Evolutionary conservation across 2,329 filamentous ascomycete genomes (phyloP).

Genomic region (Venturia nashicola): DNA sequence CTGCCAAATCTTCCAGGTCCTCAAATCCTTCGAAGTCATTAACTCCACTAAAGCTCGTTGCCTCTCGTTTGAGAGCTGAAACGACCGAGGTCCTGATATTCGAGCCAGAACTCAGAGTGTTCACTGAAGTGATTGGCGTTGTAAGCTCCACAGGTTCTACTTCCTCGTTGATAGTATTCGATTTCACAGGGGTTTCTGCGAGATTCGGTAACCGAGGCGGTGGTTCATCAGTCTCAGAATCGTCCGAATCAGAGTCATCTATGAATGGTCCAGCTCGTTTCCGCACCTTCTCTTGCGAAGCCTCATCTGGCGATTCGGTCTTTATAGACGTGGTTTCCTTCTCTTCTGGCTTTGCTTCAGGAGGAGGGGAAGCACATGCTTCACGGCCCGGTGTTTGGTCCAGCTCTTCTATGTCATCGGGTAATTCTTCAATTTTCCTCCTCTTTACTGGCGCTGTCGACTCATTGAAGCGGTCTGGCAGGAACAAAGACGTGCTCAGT

Average conservation of each 20-base stretch:
- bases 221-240: slow-evolving; percentile 18
- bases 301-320: slow-evolving; percentile 7
- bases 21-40: slow-evolving; percentile 41
- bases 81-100: background rate
- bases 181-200: background rate
- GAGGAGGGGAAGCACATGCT: slow-evolving; percentile 20
- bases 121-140: background rate
- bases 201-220: background rate
- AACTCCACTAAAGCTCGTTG: slow-evolving; percentile 35
- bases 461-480: slow-evolving; percentile 33
- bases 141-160: background rate
- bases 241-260: slow-evolving; percentile 55
- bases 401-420: slow-evolving; percentile 29
- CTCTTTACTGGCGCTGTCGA: slow-evolving; percentile 28
- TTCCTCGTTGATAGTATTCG: background rate
- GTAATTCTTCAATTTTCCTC: slow-evolving; percentile 19
- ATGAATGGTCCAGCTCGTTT: slow-evolving; percentile 50
- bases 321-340: slow-evolving; percentile 16
- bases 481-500: slow-evolving; percentile 24
- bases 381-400: slow-evolving; percentile 26
- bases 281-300: slow-evolving; percentile 15
- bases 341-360: slow-evolving; percentile 6
- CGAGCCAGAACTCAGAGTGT: background rate
- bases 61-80: slow-evolving; percentile 31
- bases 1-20: slow-evolving; percentile 46